phyloP scores from a whole-genome alignment of 352 stramenopile species.

The Hyaloperonospora arabidopsidis region DNA sequence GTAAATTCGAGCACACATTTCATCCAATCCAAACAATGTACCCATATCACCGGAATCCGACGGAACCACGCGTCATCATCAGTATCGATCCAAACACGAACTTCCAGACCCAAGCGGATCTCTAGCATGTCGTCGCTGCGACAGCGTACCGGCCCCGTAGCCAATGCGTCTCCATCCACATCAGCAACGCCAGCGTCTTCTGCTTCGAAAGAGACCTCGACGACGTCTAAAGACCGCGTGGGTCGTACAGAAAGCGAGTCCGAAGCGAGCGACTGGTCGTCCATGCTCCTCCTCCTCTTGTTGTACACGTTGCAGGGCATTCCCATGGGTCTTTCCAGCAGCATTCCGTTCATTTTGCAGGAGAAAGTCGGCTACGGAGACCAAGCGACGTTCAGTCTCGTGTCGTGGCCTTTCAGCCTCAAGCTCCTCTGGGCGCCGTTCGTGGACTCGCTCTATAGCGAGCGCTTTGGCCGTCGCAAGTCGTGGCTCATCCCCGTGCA shows the following conservation, averaged over 20 bases:
- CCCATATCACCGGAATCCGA: too few relatives aligned
- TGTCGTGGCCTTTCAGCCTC: slow-evolving; percentile 97
- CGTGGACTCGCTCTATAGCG: slow-evolving; percentile 91
- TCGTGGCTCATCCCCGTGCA: slow-evolving; percentile 97
- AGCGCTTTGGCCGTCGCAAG: slow-evolving; percentile 89
- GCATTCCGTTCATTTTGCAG: slow-evolving; percentile 97
- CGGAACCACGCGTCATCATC: too few relatives aligned
- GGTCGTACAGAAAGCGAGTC: slow-evolving; percentile 27
- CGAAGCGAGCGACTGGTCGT: slow-evolving; percentile 54
- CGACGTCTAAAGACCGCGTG: slow-evolving; percentile 4
- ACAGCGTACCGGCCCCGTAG: slow-evolving; percentile 27
- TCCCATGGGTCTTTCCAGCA: slow-evolving; percentile 96
- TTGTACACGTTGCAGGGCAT: slow-evolving; percentile 99
- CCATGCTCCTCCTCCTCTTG: slow-evolving; percentile 90
- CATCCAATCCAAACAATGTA: too few relatives aligned
- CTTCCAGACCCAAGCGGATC: too few relatives aligned
- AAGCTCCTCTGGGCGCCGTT: slow-evolving; percentile 99
- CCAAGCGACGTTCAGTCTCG: slow-evolving; percentile 96
- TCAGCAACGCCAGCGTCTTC: slow-evolving; percentile 18
- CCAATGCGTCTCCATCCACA: slow-evolving; percentile 8
- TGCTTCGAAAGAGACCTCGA: slow-evolving; percentile 5
- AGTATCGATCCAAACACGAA: too few relatives aligned
- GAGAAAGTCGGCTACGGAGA: slow-evolving; percentile 96
- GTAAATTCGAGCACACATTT: too few relatives aligned
- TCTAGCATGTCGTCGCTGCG: slow-evolving; percentile 26